phyloP scores from a whole-genome alignment of 345 rosid genomes.

The Linum lewisii region DNA sequence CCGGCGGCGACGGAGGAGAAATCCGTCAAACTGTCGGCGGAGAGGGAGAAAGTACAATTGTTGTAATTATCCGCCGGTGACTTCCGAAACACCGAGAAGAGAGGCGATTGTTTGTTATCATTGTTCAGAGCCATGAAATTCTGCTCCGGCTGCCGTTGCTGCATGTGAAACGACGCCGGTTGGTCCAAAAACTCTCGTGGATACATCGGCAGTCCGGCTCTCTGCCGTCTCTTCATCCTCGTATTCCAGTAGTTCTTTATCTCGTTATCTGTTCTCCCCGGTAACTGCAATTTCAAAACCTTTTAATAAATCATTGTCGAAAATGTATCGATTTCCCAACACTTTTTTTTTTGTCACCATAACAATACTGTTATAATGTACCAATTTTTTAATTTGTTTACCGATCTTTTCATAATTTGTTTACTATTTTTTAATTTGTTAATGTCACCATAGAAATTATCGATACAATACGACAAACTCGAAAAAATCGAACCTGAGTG shows the following conservation, averaged over 20 bases:
- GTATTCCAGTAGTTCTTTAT: conserved; percentile 93
- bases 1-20: conserved; percentile 14
- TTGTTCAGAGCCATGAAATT: conserved; percentile 6
- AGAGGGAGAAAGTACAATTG: conserved; percentile 17
- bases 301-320: too few species aligned
- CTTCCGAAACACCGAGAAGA: conserved; percentile 23
- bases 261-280: conserved; percentile 85
- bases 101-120: conserved; percentile 19
- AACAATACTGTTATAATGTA: too few species aligned
- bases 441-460: too few species aligned
- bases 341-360: too few species aligned
- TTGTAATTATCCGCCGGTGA: conserved; percentile 2
- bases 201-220: conserved; percentile 66
- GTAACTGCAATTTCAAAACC: conserved; percentile 33
- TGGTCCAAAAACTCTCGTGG: conserved; percentile 44
- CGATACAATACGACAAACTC: too few species aligned
- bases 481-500: conserved; percentile 42
- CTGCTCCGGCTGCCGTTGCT: conserved; percentile 21
- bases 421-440: too few species aligned
- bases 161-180: conserved; percentile 21
- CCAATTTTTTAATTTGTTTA: too few species aligned
- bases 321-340: too few species aligned
- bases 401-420: too few species aligned
- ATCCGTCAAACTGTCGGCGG: conserved; percentile 11
- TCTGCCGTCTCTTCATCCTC: conserved; percentile 57